Conservation (phyloP, 331 rosid genomes). For the Pyracantha coccinea region DNA sequence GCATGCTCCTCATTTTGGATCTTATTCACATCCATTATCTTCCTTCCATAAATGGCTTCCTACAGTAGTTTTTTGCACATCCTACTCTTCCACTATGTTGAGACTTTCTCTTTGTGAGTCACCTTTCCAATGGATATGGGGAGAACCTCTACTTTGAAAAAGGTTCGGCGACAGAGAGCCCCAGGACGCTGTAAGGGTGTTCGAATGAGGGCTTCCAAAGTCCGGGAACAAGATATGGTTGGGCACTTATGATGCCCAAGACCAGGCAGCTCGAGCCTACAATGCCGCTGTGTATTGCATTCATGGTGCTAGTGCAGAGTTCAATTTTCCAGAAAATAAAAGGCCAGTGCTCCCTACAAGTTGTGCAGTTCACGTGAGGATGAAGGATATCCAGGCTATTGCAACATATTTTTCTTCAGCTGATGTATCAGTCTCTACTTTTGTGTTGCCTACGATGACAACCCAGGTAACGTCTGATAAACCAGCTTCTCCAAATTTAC, state of each 20-base stretch:
- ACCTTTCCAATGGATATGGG: slow-evolving; percentile 12
- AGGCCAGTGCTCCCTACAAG: slow-evolving; percentile 12
- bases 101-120: slow-evolving; percentile 2
- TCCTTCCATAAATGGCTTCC: slow-evolving; percentile 7
- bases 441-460: not conserved
- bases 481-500: not conserved
- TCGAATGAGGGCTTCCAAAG: slow-evolving; percentile 17
- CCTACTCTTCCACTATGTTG: slow-evolving; percentile 1
- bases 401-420: slow-evolving; percentile 8
- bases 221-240: slow-evolving; percentile 17
- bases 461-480: slow-evolving; percentile 2
- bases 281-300: slow-evolving; percentile 23
- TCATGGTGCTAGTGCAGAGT: slow-evolving; percentile 16
- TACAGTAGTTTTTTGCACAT: not conserved
- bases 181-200: slow-evolving; percentile 10
- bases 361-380: slow-evolving; percentile 2
- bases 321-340: slow-evolving; percentile 17
- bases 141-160: slow-evolving; percentile 8
- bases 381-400: slow-evolving; percentile 12
- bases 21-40: not conserved
- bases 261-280: slow-evolving; percentile 19
- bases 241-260: slow-evolving; percentile 19
- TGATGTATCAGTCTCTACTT: slow-evolving; percentile 1
- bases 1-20: not conserved
- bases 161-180: slow-evolving; percentile 2